Conservation (phyloP, 202 grass and related monocot species). For the Eragrostis tef region DNA sequence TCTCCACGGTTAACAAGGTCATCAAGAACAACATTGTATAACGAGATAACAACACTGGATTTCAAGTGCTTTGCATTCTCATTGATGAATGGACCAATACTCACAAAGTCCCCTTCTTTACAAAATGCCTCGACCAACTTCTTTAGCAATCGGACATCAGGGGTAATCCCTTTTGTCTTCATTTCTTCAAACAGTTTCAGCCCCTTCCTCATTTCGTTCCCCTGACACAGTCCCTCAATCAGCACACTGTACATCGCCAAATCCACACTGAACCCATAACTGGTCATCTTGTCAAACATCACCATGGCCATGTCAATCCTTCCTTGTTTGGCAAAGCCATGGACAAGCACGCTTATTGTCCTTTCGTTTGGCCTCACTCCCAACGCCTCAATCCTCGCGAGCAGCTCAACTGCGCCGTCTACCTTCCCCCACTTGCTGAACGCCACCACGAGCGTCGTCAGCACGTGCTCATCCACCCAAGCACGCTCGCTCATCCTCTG, state of each 20-base stretch:
- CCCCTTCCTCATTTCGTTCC: conserved; percentile 49
- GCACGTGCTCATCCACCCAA: conserved; percentile 68
- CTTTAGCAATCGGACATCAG: conserved; percentile 63
- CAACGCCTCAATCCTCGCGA: conserved; percentile 64
- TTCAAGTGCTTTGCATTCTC: conserved; percentile 55
- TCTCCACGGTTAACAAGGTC: conserved; percentile 62
- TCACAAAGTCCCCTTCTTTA: conserved; percentile 47
- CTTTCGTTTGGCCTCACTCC: conserved; percentile 58
- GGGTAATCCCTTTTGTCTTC: conserved; percentile 60
- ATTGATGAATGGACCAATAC: conserved; percentile 51
- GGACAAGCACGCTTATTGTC: conserved; percentile 63
- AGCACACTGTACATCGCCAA: conserved; percentile 68
- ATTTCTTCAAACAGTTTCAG: conserved; percentile 66
- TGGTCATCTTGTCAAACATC: conserved; percentile 68
- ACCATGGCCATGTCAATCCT: conserved; percentile 65
- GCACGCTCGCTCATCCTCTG: conserved; percentile 60
- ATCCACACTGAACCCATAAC: conserved; percentile 61
- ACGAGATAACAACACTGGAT: conserved; percentile 29
- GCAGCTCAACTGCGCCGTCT: conserved; percentile 53
- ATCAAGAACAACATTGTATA: conserved; percentile 74
- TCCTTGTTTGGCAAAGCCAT: conserved; percentile 69
- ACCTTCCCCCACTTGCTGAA: conserved; percentile 90
- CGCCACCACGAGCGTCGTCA: conserved; percentile 63
- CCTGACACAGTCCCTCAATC: conserved; percentile 68
- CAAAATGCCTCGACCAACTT: conserved; percentile 58